These are phyloP conservation scores for Acorus calamus DNA, from an alignment of 106 monocot species.

Conservation along the genomic window DNA sequence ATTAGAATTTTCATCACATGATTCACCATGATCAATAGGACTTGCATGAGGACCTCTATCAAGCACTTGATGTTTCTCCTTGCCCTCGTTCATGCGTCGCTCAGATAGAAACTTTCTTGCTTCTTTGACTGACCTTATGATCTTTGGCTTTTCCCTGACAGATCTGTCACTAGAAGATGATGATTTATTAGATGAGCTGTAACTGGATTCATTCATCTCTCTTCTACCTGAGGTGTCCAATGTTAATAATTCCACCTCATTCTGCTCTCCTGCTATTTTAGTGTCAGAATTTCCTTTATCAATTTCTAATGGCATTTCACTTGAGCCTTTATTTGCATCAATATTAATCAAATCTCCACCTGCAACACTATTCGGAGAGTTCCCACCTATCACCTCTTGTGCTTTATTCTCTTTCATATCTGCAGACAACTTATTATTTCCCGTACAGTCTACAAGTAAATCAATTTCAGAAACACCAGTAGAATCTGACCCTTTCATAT, in stretches of 20 bases:
- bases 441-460: not conserved
- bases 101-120: conserved; percentile 53
- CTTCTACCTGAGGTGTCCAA: not conserved
- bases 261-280: not conserved
- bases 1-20: conserved; percentile 3
- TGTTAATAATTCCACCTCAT: not conserved
- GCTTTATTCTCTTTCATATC: not conserved
- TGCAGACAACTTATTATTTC: not conserved
- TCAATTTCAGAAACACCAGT: not conserved
- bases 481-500: not conserved
- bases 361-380: not conserved
- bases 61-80: not conserved
- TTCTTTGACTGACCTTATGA: conserved; percentile 55
- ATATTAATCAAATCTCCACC: conserved; percentile 4
- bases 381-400: not conserved
- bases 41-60: not conserved
- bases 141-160: conserved; percentile 19
- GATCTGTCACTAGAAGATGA: conserved; percentile 4
- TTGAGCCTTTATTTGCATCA: not conserved
- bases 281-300: not conserved
- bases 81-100: conserved; percentile 11
- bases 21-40: not conserved
- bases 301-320: not conserved
- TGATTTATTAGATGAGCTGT: conserved; percentile 3
- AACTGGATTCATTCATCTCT: conserved; percentile 7